Base-by-base conservation (phyloP, 2,329 filamentous ascomycete species). In the Colletotrichum chrysophilum region DNA sequence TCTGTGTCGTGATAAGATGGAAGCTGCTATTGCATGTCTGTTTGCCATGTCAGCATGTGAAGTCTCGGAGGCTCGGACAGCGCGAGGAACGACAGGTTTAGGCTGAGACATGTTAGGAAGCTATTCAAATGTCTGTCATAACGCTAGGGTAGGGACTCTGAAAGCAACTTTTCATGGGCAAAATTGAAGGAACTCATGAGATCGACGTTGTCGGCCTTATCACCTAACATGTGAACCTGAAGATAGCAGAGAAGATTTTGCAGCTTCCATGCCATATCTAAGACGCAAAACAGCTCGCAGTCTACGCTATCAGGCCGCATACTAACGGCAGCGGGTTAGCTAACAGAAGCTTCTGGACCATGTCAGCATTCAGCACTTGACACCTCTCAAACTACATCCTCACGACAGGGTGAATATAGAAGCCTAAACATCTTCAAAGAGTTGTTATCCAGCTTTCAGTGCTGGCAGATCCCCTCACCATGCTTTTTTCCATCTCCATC, bases 221-320 rank as follows among this genome's bases (percentile, higher is more conserved):
- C 18, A 3, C 9, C 4, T 0, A 3, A n/a, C 38, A 48, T 48
- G 38, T 48, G 38, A 48, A n/a, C 4, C 1, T 48, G 2, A 4
- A 2, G 18, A 2, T 8, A 43, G 18, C 0, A n/a, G 24, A 12
- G 8, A 12, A 2, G 5, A 2, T 1, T n/a, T n/a, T 3, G 3
- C 43, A 1, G 43, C 5, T 3, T 48, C 13, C 43, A 4, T 48
- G 2, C n/a, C 3, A 13, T 48, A 4, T 21, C 5, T 48, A 5
- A 48, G 43, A 48, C 43, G 7, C 43, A 48, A 48, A 21, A n/a
- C 1, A 13, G 10, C 3, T 21, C 0, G n/a, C 1, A 4, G 13
- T 13, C n/a, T 13, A 21, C 18, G 4, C 43, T n/a, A 48, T 48
- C 18, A 10, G 43, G 43, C 43, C 43, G 43, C 43, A 48, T 7